A percentile compares a stretch with the other conserved stretches of the same genome.
Conservation (phyloP, 2,329 filamentous ascomycete genomes). For the Phialophora tarda region DNA sequence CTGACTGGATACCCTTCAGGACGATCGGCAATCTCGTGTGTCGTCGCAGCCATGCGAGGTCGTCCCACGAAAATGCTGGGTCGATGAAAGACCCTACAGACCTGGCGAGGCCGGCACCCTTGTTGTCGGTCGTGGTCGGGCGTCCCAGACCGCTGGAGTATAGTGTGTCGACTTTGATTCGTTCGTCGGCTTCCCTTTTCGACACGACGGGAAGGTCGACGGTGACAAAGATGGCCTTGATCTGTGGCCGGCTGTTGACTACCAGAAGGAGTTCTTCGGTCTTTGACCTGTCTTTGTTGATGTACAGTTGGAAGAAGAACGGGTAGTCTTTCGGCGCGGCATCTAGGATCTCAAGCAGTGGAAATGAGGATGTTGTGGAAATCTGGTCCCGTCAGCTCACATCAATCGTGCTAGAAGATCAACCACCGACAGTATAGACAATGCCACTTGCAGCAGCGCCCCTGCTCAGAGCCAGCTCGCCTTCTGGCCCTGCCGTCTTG, state of each 20-base stretch:
- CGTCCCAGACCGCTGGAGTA: slow-evolving; percentile 17
- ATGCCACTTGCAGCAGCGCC: slow-evolving; percentile 31
- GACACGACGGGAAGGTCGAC: slow-evolving; percentile 62
- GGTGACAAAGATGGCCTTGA: slow-evolving; percentile 52
- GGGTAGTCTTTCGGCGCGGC: slow-evolving; percentile 33
- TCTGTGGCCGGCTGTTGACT: slow-evolving; percentile 58
- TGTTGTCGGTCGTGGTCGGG: slow-evolving; percentile 49
- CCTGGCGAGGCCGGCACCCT: slow-evolving; percentile 58
- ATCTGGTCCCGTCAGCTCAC: slow-evolving; percentile 5
- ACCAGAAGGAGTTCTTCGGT: slow-evolving; percentile 57
- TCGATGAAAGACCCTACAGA: slow-evolving; percentile 54
- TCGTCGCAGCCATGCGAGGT: slow-evolving; percentile 60
- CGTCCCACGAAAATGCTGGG: slow-evolving; percentile 58
- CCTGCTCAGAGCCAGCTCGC: slow-evolving; percentile 51
- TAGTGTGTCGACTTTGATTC: slow-evolving; percentile 47
- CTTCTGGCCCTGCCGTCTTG: slow-evolving; percentile 51
- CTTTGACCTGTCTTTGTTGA: slow-evolving; percentile 61
- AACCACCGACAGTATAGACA: slow-evolving; percentile 59
- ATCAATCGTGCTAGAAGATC: slow-evolving; percentile 30
- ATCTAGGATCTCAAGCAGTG: slow-evolving; percentile 60
- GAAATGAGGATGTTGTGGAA: slow-evolving; percentile 63
- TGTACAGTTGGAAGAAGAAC: slow-evolving; percentile 63
- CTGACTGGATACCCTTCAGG: slow-evolving; percentile 63
- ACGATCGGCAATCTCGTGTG: slow-evolving; percentile 59
- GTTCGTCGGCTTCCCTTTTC: slow-evolving; percentile 64